Conservation (phyloP, 345 rosid species). For the Citrus mangshanensis region DNA sequence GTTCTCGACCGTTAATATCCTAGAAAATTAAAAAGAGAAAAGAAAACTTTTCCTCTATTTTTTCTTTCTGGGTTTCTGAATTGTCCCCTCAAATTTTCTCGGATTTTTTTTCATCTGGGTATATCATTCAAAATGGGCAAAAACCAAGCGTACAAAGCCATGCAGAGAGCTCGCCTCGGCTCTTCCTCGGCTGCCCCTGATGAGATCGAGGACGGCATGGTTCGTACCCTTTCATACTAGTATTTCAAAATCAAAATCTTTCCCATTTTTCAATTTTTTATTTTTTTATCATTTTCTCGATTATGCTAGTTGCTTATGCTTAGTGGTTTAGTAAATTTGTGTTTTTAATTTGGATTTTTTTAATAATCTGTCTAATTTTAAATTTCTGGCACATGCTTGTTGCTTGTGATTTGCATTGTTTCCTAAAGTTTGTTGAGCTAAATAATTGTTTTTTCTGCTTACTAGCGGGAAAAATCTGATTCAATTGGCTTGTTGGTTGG, state of each 20-base stretch:
- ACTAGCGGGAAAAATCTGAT: neutral
- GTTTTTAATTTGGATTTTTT: neutral
- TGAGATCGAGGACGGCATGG: conserved; percentile 98
- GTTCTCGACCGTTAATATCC: conserved; percentile 14
- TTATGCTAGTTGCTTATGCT: neutral
- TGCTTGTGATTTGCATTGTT: neutral
- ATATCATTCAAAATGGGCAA: conserved; percentile 66
- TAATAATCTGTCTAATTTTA: neutral
- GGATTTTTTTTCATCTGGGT: conserved; percentile 7
- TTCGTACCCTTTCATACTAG: conserved; percentile 81
- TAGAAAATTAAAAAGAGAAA: too few relatives aligned
- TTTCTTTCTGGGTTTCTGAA: neutral
- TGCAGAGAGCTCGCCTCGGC: conserved; percentile 94
- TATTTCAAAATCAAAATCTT: neutral
- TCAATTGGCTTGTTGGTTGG: neutral
- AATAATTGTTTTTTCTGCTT: neutral
- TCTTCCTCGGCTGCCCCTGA: conserved; percentile 82
- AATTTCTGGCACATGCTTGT: neutral
- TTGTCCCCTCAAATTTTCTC: neutral
- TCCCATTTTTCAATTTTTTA: neutral
- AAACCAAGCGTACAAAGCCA: conserved; percentile 97
- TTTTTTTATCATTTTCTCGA: neutral
- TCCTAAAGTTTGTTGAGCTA: neutral
- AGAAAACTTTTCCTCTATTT: neutral
- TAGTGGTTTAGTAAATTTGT: neutral